Evolutionary conservation across 2,329 filamentous ascomycete species (phyloP), one percentile per base, ranked within the genome.

Genomic region (Neopestalotiopsis sp.): DNA sequence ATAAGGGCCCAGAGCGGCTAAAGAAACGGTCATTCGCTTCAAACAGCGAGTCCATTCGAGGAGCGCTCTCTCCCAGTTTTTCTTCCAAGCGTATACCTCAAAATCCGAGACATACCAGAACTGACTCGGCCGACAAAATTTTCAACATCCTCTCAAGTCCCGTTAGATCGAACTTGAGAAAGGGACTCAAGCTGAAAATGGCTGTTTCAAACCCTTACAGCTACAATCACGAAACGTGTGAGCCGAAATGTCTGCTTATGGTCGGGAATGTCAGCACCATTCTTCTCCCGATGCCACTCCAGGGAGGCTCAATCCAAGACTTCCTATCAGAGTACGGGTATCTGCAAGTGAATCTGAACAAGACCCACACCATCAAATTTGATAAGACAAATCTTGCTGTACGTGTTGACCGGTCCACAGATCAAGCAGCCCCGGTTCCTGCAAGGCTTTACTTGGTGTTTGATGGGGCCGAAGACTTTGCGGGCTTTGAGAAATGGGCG

Each of bases 371-470:
- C 9, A 62, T 73, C 14, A n/a, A 10, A 1, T 24, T 40, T 32
- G 28, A 68, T 13, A 7, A 4, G 4, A 53, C 32, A 9, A 32
- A 67, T 12, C 38, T 38, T 56, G 70, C 77, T 66, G 65, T 71
- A 28, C 32, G 3, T 4, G 67, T 77, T 61, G 9, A 0, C 0
- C 73, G 67, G 14, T 32, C 65, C 32, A 0, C 30, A 13, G 67
- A 71, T 10, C 53, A 70, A 24, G 10, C 40, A 2, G 68, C 42
- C 5, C 68, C 71, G 53, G 66, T 59, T 24, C 63, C 65, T 9
- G 28, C 69, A n/a, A 75, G 67, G 67, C 56, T 78, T 24, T 42
- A 73, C n/a, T 40, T 78, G 20, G 74, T 77, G 53, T 76, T 79
- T 32, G 67, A 34, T 34, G 70, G 68, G 20, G 24, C 7, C 9